Percentiles rank a stretch among this genome's conserved stretches.
Conservation (phyloP, 257 asterid genomes). For the Striga asiatica region DNA sequence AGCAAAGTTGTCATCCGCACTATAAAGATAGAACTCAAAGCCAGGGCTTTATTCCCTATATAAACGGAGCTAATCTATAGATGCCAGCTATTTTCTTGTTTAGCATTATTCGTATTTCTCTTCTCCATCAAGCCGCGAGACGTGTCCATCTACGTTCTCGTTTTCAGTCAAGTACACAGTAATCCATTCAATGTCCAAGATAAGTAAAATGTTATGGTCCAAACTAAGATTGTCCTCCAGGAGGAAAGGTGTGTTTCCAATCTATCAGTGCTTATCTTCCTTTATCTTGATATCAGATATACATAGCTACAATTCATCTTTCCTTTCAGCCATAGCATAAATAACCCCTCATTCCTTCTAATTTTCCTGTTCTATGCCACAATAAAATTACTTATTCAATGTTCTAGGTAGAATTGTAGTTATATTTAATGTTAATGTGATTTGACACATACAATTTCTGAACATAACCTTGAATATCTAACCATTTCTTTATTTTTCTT, state of each 20-base stretch:
- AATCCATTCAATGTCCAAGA: conserved; percentile 12
- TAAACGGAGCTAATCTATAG: conserved; percentile 15
- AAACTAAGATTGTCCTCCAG: conserved; percentile 16
- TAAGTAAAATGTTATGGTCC: conserved; percentile 17
- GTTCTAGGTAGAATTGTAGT: not conserved
- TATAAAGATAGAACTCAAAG: not conserved
- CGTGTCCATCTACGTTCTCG: not conserved
- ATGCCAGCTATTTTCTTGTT: conserved; percentile 14
- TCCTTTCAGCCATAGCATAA: not conserved
- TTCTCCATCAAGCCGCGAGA: not conserved
- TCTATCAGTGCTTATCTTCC: not conserved
- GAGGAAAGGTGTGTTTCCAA: conserved; percentile 28
- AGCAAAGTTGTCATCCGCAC: too few species aligned
- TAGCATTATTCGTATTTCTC: not conserved
- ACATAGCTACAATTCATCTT: not conserved
- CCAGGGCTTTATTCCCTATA: conserved; percentile 6
- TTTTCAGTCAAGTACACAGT: not conserved
- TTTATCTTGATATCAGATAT: not conserved
- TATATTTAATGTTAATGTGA: not conserved
- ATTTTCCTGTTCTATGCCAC: not conserved
- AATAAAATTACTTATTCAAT: not conserved
- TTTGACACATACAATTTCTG: too few species aligned
- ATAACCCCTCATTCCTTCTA: not conserved
- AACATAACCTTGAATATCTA: not conserved
- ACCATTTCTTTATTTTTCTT: not conserved